A percentile compares a stretch with the other conserved stretches of the same genome.
These are phyloP conservation scores for Vararia minispora DNA, from an alignment of 768 basidiomycete genomes.

Conservation along the genomic window DNA sequence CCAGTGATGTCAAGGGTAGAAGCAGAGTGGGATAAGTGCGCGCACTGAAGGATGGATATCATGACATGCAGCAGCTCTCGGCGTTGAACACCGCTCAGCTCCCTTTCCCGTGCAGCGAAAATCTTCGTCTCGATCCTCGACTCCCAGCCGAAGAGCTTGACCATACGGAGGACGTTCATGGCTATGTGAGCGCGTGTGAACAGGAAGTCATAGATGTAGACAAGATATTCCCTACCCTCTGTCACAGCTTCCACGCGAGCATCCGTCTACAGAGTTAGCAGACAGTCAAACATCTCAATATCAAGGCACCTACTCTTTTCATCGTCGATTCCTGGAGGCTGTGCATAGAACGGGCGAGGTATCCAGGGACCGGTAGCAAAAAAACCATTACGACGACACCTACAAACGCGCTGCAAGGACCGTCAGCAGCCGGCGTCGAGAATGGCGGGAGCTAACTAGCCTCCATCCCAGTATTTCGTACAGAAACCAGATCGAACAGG, in stretches of 20 bases:
- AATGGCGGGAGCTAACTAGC: conserved; percentile 13
- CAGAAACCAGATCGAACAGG: conserved; percentile 29
- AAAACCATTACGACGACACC: conserved; percentile 29
- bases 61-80: conserved; percentile 24
- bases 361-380: conserved; percentile 32
- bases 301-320: too few species aligned
- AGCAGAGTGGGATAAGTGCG: too few species aligned
- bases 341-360: conserved; percentile 26
- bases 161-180: conserved; percentile 30
- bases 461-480: conserved; percentile 41
- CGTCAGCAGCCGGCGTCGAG: not conserved
- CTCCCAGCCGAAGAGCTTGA: conserved; percentile 59
- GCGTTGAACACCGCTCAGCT: conserved; percentile 25
- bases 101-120: conserved; percentile 25
- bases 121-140: conserved; percentile 28
- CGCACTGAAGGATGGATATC: conserved; percentile 22
- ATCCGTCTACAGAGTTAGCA: conserved; percentile 36
- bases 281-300: conserved; percentile 23
- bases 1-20: too few species aligned
- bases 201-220: too few species aligned
- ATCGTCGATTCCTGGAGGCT: too few species aligned
- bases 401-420: conserved; percentile 25
- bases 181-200: too few species aligned
- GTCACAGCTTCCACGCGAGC: conserved; percentile 33
- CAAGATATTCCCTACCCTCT: too few species aligned